Percentiles rank a stretch among this genome's conserved stretches.
Conservation (phyloP, 23 red algal genomes). For the Gracilaria gracilis region DNA sequence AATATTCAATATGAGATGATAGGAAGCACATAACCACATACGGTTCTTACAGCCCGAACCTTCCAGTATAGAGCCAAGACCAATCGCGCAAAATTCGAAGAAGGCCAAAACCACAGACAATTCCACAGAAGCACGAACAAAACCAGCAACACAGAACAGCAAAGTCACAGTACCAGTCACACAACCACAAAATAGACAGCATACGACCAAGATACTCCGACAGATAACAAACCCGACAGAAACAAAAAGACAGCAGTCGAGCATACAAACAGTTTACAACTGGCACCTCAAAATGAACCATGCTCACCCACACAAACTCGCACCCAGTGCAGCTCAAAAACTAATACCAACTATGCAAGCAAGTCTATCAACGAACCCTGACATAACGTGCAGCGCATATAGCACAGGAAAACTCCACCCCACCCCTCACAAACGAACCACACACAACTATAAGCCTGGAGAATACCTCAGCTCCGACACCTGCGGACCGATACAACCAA, state of each 20-base stretch:
- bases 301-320: slow-evolving; percentile 2
- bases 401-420: background rate
- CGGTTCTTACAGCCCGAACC: too few relatives aligned
- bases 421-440: slow-evolving; percentile 1
- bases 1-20: background rate
- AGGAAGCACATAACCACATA: too few relatives aligned
- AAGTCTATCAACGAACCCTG: background rate
- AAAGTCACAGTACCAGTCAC: background rate
- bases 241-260: too few relatives aligned
- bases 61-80: too few relatives aligned
- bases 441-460: background rate
- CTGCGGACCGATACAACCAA: too few relatives aligned
- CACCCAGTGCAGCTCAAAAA: background rate
- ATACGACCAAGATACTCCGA: background rate
- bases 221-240: too few relatives aligned
- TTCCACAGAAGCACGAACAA: background rate
- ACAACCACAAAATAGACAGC: background rate
- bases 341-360: background rate
- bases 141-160: background rate
- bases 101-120: background rate
- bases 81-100: background rate
- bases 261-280: background rate
- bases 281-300: background rate
- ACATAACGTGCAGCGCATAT: background rate
- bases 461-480: background rate